Evolutionary conservation across 2,329 filamentous ascomycete genomes (phyloP), one percentile per base, ranked within the genome.

Genomic region (Fusarium hainanense): DNA sequence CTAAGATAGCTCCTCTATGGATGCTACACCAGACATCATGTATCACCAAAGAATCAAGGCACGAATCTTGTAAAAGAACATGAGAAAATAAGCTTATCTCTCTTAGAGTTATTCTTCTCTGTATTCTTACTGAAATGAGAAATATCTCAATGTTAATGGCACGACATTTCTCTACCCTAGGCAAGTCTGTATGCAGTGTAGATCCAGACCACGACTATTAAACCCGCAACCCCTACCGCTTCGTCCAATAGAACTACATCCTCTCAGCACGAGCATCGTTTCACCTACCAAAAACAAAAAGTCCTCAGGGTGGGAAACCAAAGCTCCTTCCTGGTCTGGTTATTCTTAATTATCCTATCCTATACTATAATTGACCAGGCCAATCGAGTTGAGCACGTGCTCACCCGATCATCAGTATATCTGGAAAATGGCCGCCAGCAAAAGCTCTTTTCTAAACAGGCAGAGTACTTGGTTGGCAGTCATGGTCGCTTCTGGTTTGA

Each of bases 401-500:
- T 34, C 49, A 7, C 37, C 25, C 7, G 16, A 54, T 49, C 25
- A 27, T 34, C 61, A 20, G 18, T 65, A 74, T 66, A 69, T 62
- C 32, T 46, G 28, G 13, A 44, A 40, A 13, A 54, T 47, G 55
- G 21, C 58, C 28, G 27, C 44, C 42, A 50, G 44, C 18, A 52
- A 61, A 42, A 42, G 21, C 41, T 63, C 41, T 13, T 52, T 23
- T 51, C 43, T 48, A 11, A 34, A 30, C 43, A 55, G 12, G 28
- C 49, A 56, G 52, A 63, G 32, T n/a, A 43, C 66, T 16, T 71
- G 40, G 13, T 27, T 62, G 27, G 21, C 37, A 49, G 63, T 66
- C 66, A 76, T 76, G 70, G 56, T 71, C 28, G 48, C 46, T 9
- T 74, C 71, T 6, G 54, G 55, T 40, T 32, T 76, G 30, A 51